phyloP scores from a whole-genome alignment of 192 early-diverging fungal species.

The Kappamyces sp. region DNA sequence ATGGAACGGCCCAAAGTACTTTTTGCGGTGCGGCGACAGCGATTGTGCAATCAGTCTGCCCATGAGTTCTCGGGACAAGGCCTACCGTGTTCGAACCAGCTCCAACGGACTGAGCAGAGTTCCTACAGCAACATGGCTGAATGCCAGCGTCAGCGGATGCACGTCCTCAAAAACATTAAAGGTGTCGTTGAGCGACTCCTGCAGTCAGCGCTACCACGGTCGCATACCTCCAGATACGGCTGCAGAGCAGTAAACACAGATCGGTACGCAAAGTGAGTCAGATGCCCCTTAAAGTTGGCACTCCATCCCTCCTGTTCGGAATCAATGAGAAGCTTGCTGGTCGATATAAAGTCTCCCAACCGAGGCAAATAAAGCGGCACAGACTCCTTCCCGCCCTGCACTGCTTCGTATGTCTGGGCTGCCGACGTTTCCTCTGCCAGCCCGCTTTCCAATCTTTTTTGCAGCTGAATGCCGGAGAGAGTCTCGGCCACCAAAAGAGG shows the following conservation, averaged over 20 bases:
- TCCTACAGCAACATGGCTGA: conserved; percentile 69
- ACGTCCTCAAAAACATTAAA: conserved; percentile 88
- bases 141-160: conserved; percentile 68
- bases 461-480: conserved; percentile 37
- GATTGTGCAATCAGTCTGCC: conserved; percentile 76
- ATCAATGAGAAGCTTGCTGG: conserved; percentile 33
- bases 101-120: conserved; percentile 84
- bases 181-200: conserved; percentile 76
- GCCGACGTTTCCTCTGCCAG: neutral
- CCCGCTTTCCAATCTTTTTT: conserved; percentile 17
- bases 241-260: conserved; percentile 69
- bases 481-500: conserved; percentile 48
- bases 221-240: conserved; percentile 64
- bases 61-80: neutral
- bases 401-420: conserved; percentile 18
- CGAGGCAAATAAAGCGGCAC: conserved; percentile 12
- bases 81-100: conserved; percentile 75
- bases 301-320: conserved; percentile 26
- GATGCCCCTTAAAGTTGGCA: conserved; percentile 50
- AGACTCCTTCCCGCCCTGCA: conserved; percentile 18
- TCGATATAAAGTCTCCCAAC: conserved; percentile 33
- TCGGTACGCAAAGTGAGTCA: conserved; percentile 72
- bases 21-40: conserved; percentile 59
- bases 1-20: conserved; percentile 76
- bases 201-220: conserved; percentile 4